phyloP scores from a whole-genome alignment of 2,329 filamentous ascomycete species.

The Aspergillus spinulosporus region DNA sequence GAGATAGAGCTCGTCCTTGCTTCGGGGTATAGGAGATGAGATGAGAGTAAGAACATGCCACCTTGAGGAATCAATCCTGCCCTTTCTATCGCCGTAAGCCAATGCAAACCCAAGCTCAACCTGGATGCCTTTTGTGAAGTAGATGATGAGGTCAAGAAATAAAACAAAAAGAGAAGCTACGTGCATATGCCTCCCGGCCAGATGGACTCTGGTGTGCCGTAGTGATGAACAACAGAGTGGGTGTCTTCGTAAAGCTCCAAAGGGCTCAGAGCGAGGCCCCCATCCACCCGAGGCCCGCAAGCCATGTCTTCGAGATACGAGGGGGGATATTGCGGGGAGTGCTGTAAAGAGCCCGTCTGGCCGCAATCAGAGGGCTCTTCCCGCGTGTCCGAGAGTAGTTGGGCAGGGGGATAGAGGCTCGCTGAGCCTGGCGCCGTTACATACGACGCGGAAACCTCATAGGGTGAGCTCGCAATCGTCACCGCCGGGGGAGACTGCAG shows the following conservation, averaged over 20 bases:
- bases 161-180: constrained; percentile 6
- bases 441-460: constrained; percentile 35
- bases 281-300: constrained; percentile 33
- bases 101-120: constrained; percentile 15
- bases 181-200: constrained; percentile 37
- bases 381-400: constrained; percentile 36
- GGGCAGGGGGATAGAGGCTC: constrained; percentile 39
- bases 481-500: constrained; percentile 43
- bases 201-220: constrained; percentile 36
- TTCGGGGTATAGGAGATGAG: background rate
- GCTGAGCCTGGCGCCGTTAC: constrained; percentile 38
- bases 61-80: constrained; percentile 8
- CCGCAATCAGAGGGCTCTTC: constrained; percentile 35
- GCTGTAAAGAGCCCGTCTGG: constrained; percentile 32
- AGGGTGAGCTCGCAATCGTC: constrained; percentile 40
- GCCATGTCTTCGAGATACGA: constrained; percentile 38
- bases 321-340: constrained; percentile 41
- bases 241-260: constrained; percentile 37
- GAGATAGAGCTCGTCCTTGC: background rate
- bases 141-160: background rate
- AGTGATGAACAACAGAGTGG: constrained; percentile 35
- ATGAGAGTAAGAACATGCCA: constrained; percentile 5
- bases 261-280: constrained; percentile 26
- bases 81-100: constrained; percentile 15
- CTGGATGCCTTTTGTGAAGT: constrained; percentile 16